Percentiles rank a stretch among this genome's conserved stretches.
Evolutionary conservation across 129 eudicot species (phyloP).

Genomic region (Dittrichia graveolens): DNA sequence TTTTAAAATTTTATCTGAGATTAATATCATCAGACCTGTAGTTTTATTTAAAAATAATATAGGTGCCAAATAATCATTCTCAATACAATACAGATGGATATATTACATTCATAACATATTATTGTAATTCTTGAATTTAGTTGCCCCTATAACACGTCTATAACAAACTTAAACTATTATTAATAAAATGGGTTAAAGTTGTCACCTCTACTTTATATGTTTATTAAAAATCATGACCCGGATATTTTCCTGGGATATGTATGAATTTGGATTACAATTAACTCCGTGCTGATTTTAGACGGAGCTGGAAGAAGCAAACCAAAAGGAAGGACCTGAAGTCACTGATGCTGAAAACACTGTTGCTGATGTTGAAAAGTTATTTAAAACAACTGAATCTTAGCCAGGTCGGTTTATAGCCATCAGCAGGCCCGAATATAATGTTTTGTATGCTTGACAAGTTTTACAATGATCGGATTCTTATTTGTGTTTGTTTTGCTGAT

Average conservation of each 20-base stretch:
- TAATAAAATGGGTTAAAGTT: background rate
- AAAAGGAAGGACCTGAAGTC: slow-evolving; percentile 71
- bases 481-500: slow-evolving; percentile 5
- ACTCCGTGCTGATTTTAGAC: slow-evolving; percentile 37
- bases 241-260: background rate
- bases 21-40: too few species aligned
- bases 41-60: too few species aligned
- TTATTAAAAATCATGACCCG: background rate
- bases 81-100: too few species aligned
- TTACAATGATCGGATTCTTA: background rate
- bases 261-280: background rate
- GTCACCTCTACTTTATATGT: background rate
- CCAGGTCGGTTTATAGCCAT: background rate
- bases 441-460: slow-evolving; percentile 16
- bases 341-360: slow-evolving; percentile 70
- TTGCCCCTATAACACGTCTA: too few species aligned
- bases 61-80: too few species aligned
- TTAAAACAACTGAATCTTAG: slow-evolving; percentile 52
- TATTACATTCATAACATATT: too few species aligned
- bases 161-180: background rate
- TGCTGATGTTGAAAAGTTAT: slow-evolving; percentile 60
- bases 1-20: too few species aligned
- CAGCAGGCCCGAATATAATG: background rate
- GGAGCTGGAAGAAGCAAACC: slow-evolving; percentile 63
- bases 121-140: too few species aligned